Percentiles rank a stretch among this genome's conserved stretches.
These are phyloP conservation scores for Cordyceps pruinosa DNA, from an alignment of 2,329 filamentous ascomycete genomes.

Conservation along the genomic window DNA sequence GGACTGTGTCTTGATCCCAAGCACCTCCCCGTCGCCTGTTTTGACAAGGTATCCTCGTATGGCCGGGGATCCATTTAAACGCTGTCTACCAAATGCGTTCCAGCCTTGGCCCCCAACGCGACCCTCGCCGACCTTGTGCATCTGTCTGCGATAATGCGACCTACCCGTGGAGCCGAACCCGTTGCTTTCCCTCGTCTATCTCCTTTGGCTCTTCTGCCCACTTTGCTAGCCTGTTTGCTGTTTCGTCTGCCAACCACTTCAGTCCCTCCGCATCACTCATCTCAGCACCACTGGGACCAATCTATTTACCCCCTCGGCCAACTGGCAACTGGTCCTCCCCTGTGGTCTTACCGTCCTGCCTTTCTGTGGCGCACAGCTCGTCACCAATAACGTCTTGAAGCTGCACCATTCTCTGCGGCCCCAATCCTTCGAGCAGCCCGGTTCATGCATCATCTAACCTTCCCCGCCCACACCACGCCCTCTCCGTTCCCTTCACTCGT, in stretches of 20 bases:
- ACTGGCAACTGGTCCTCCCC: background rate
- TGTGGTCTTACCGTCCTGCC: background rate
- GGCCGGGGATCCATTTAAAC: too few relatives aligned
- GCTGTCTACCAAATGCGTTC: background rate
- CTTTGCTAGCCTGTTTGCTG: background rate
- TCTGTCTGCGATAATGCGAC: background rate
- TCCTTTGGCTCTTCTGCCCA: background rate
- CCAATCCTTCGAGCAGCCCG: background rate
- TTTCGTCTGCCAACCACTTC: background rate
- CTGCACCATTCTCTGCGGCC: background rate
- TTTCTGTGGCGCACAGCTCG: background rate
- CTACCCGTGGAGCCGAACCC: background rate
- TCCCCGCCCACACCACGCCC: conserved; percentile 2
- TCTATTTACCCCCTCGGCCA: background rate
- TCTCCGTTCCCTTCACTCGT: background rate
- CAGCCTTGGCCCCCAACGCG: background rate
- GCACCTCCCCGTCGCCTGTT: too few relatives aligned
- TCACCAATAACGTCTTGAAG: background rate
- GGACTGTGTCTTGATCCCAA: background rate
- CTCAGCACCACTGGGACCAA: background rate
- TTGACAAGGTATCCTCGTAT: too few relatives aligned
- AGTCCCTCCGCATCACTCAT: background rate
- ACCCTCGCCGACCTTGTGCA: background rate
- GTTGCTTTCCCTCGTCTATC: background rate
- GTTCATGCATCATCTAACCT: conserved; percentile 6